phyloP scores from a whole-genome alignment of 208 protist genomes.

The Trichomonas gallinae region DNA sequence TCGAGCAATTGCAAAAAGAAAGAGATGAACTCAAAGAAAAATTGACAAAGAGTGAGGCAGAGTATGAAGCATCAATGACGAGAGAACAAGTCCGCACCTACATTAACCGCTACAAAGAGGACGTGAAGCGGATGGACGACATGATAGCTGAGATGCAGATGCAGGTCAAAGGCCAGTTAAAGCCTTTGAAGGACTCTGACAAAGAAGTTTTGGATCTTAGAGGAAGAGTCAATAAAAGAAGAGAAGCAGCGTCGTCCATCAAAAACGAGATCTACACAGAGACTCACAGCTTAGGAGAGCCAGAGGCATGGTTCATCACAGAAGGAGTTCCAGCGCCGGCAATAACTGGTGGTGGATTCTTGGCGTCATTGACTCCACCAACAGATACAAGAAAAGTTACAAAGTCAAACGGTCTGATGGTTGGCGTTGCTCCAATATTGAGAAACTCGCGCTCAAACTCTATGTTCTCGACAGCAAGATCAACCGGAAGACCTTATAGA shows the following conservation, averaged over 20 bases:
- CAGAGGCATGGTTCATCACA: neutral
- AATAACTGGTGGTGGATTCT: neutral
- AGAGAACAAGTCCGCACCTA: neutral
- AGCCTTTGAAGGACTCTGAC: neutral
- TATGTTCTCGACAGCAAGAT: neutral
- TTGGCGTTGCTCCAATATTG: neutral
- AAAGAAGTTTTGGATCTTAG: neutral
- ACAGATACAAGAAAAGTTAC: neutral
- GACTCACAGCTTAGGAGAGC: neutral
- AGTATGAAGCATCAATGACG: neutral
- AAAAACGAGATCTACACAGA: neutral
- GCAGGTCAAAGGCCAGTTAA: neutral
- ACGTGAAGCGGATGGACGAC: neutral
- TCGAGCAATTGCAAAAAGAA: neutral
- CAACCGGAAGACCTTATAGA: neutral
- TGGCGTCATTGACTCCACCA: neutral
- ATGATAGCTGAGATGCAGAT: neutral
- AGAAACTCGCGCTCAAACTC: neutral
- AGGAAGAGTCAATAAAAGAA: neutral
- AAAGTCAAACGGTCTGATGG: neutral
- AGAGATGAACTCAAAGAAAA: slow-evolving; percentile 4
- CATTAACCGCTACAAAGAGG: neutral
- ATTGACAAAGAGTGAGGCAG: neutral
- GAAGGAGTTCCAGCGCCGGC: neutral
- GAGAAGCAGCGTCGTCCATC: neutral